These are phyloP conservation scores for Ochromonas danica DNA, from an alignment of 108 stramenopile genomes.

Conservation along the genomic window DNA sequence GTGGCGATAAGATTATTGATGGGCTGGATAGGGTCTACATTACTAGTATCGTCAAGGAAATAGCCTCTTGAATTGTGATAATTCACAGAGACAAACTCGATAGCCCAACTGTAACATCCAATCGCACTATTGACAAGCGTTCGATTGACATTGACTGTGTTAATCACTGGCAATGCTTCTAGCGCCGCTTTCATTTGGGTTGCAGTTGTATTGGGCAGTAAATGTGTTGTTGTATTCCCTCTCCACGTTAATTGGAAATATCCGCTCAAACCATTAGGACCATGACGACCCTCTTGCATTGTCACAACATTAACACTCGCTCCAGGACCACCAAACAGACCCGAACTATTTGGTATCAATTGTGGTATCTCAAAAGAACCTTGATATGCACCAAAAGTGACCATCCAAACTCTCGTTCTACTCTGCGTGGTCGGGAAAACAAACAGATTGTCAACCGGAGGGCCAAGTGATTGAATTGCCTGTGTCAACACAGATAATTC, in stretches of 20 bases:
- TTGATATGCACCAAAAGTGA: constrained; percentile 23
- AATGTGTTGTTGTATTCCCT: constrained; percentile 39
- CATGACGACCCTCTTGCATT: constrained; percentile 50
- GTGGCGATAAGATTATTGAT: constrained; percentile 53
- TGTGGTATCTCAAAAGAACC: constrained; percentile 8
- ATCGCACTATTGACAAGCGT: not conserved
- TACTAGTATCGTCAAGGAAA: constrained; percentile 42
- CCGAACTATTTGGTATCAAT: not conserved
- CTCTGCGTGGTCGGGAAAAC: not conserved
- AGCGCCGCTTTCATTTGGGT: constrained; percentile 48
- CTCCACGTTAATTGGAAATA: constrained; percentile 55
- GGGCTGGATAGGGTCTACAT: not conserved
- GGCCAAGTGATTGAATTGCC: not conserved
- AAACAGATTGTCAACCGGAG: not conserved
- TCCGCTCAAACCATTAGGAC: constrained; percentile 51
- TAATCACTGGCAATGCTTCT: constrained; percentile 55
- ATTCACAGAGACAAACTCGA: constrained; percentile 58
- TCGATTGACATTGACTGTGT: constrained; percentile 49
- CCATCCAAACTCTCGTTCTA: not conserved
- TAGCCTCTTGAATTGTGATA: constrained; percentile 54
- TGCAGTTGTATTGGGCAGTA: constrained; percentile 51
- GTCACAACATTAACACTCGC: constrained; percentile 41
- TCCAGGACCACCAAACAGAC: constrained; percentile 14
- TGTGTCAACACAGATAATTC: not conserved
- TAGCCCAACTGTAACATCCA: constrained; percentile 49